Evolutionary conservation across 306 rosid species (phyloP), one percentile per base, ranked within the genome.

Genomic region (Crotalaria pallida): DNA sequence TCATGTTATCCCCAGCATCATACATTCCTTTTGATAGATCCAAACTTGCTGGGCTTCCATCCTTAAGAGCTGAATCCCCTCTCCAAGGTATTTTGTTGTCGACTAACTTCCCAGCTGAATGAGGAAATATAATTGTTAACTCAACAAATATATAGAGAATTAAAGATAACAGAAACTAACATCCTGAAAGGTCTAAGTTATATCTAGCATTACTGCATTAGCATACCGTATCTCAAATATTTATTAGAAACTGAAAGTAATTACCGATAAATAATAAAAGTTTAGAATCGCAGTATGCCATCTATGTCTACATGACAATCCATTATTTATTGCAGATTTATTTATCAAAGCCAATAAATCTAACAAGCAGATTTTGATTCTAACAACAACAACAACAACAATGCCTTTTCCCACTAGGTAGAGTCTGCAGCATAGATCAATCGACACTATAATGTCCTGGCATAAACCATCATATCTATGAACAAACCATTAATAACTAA

Each of bases 1-100:
- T 95, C 83, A 95, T 87, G 52, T 82, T 87, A 86, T 95, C 99
- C 63, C 99, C 99, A 5, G 99, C 96, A 69, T 95, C 99, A 61
- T 80, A 95, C 97, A 95, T 82, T 72, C 99, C 99, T 69, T 91
- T 95, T 5, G 96, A 13, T 67, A 95, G 88, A 84, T 95, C 97
- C 86, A 89, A 44, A 0, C 57, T 65, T 4, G 77, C 92, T 57
- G 86, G 88, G 6, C 51, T 81, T 67, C 99, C 99, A 79, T 95
- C 99, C 61, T 81, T 71, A 58, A 91, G 76, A 34, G 80, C 96
- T 1, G 99, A 95, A 88, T 95, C 81, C 70, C 97, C 99, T 82
- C 99, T 91, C 97, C 99, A 95, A 55, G 84, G 24, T 74, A 95
- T 86, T 63, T 80, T 81, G 63, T 89, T 84, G 77, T 80, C 47